A percentile compares a stretch with the other conserved stretches of the same genome.
Evolutionary conservation across 352 stramenopile genomes (phyloP).

Genomic region (Paralagenidium karlingii): DNA sequence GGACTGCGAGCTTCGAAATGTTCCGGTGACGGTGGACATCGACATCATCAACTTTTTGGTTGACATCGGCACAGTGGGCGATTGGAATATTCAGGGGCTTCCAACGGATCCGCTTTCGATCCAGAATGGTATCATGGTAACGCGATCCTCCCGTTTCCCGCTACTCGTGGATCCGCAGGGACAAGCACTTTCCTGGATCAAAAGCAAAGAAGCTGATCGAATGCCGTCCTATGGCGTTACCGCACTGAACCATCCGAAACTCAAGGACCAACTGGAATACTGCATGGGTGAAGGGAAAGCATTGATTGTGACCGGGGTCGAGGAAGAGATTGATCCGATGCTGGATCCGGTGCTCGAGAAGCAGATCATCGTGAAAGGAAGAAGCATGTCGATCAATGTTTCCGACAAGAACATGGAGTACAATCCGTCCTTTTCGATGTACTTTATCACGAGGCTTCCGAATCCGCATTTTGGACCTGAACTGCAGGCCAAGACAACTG

Average conservation of each 20-base stretch:
- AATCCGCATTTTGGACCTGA: constrained; percentile 98
- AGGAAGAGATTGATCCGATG: constrained; percentile 98
- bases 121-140: constrained; percentile 99
- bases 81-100: constrained; percentile 97
- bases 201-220: constrained; percentile 88
- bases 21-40: constrained; percentile 92
- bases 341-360: constrained; percentile 96
- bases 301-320: constrained; percentile 90
- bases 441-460: constrained; percentile 96
- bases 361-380: constrained; percentile 93
- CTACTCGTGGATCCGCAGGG: constrained; percentile 96
- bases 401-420: constrained; percentile 99
- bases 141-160: constrained; percentile 91
- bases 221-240: constrained; percentile 93
- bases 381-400: constrained; percentile 95
- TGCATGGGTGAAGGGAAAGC: constrained; percentile 95
- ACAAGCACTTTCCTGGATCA: constrained; percentile 97
- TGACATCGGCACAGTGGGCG: constrained; percentile 94
- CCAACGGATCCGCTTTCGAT: constrained; percentile 95
- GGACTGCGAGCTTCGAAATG: constrained; percentile 85
- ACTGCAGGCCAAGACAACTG: constrained; percentile 96
- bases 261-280: constrained; percentile 97
- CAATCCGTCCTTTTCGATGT: constrained; percentile 95
- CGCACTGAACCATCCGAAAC: constrained; percentile 92
- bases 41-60: constrained; percentile 96